Evolutionary conservation across 805 yeast species (phyloP), one percentile per base, ranked within the genome.

Genomic region (Yarrowia sp.): DNA sequence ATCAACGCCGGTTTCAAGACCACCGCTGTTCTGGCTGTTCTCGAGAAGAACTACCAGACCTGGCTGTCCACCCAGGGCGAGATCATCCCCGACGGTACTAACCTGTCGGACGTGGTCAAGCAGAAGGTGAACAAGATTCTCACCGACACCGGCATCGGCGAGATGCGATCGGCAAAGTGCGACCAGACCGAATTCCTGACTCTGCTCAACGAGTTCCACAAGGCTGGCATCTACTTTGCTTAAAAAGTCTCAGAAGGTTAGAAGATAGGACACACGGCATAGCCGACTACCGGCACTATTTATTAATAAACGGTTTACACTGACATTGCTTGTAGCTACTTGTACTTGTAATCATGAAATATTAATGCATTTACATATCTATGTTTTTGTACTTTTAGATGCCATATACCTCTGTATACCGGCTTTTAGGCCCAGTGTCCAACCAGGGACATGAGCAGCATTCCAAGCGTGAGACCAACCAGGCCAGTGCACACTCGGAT

Each of bases 171-270:
- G 1, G 88, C 96, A 31, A 94, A 94, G 73, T 83, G 96, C 76
- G 98, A 92, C 72, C 97, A 94, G 76, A 89, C 92, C 22, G 99
- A 94, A 72, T 94, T 94, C 74, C 78, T 94, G 69, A 69, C 74
- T 71, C 77, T 94, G 51, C 77, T 94, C 63, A 91, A 87, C 68
- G 97, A 96, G 1, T 94, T 94, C 80, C 97, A 94, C 75, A 94
- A 93, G 74, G 97, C 90, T 49, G 98, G 98, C 44, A 88, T 94
- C 64, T 98, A 93, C 74, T 94, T 94, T 76, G 97, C 97, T 63
- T 92, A 77, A 62, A n/a, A n/a, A 21, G n/a, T n/a, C n/a, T n/a
- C 22, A 27, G 22, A 21, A 39, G 18, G 55, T 16, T 58, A 42
- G 51, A 27, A 39, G 19, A 44, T 6, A 18, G 35, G 35, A 44